Base-by-base conservation (phyloP, 2,329 filamentous ascomycete genomes). In the Colletotrichum plurivorum region DNA sequence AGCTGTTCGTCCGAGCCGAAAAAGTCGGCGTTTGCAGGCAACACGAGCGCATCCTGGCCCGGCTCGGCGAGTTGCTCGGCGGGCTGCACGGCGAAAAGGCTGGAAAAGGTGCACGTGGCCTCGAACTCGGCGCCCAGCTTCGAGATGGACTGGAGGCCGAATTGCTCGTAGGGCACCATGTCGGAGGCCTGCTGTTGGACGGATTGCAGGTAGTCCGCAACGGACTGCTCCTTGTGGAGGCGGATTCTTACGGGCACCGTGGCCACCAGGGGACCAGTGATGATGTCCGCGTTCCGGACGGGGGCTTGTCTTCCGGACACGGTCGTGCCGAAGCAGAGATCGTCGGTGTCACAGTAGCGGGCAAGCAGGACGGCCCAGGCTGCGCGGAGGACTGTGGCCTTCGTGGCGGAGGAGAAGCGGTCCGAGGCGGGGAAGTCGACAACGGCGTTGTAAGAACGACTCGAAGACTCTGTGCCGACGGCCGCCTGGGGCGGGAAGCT, bases 321-420 rank as follows among this genome's bases (percentile, higher is more conserved):
- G 12, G 66, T 67, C 2, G 39, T 41, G 2, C 39, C 39, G 39
- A 41, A 41, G 39, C 39, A 41, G 5, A 41, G 13, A 5, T 67
- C 63, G 9, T 55, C 15, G 15, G 69, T 78, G 69, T 53, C 77
- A 73, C 80, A 75, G 57, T 84, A 82, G 2, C 78, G 71, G 0
- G 78, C 78, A 2, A 80, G 75, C 1, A 83, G 74, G 12, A 85
- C 62, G 0, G 73, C 71, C 72, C 73, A 75, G 2, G 76, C 74
- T 0, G 75, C 73, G 7, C 75, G 71, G 12, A 76, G 54, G 2
- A 76, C 54, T 1, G 72, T 73, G 3, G 75, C 70, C 25, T 53
- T 55, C n/a, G 62, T 58, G 43, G 16, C 25, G 46, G 20, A 46
- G 36, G 55, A 53, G 27, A 41, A 15, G 13, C 39, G 39, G 39